These are phyloP conservation scores for Aurinia saxatilis DNA, from an alignment of 345 rosid species.

Conservation along the genomic window DNA sequence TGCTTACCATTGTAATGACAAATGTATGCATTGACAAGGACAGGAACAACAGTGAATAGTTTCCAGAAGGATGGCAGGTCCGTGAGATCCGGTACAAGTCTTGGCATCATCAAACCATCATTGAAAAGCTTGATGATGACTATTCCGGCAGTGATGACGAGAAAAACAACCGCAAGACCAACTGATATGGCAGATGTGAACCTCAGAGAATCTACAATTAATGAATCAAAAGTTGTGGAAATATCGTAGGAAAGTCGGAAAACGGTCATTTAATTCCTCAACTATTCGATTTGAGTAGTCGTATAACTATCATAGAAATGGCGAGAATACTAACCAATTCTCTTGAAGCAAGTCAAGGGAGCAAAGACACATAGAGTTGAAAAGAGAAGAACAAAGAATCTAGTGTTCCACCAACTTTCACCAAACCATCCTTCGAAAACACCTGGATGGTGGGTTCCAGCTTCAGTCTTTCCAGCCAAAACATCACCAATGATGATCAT, in stretches of 20 bases:
- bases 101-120: conserved; percentile 71
- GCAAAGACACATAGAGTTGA: conserved; percentile 58
- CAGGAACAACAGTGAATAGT: conserved; percentile 85
- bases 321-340: conserved; percentile 71
- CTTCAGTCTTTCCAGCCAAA: conserved; percentile 73
- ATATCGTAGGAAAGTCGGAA: no score
- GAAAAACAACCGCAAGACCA: conserved; percentile 73
- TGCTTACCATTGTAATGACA: conserved; percentile 74
- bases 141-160: conserved; percentile 66
- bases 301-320: no score
- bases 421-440: conserved; percentile 93
- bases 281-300: no score
- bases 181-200: conserved; percentile 82
- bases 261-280: no score
- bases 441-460: conserved; percentile 76
- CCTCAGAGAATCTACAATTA: conserved; percentile 92
- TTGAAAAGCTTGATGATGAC: conserved; percentile 49
- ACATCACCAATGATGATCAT: conserved; percentile 94
- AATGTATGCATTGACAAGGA: conserved; percentile 82
- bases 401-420: conserved; percentile 67
- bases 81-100: conserved; percentile 60
- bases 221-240: no score
- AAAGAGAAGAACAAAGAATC: conserved; percentile 52
- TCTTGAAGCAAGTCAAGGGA: conserved; percentile 74
- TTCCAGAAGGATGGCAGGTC: conserved; percentile 69